Conservation (phyloP, 192 early-diverging fungal genomes). For the Piromyces finnis region DNA sequence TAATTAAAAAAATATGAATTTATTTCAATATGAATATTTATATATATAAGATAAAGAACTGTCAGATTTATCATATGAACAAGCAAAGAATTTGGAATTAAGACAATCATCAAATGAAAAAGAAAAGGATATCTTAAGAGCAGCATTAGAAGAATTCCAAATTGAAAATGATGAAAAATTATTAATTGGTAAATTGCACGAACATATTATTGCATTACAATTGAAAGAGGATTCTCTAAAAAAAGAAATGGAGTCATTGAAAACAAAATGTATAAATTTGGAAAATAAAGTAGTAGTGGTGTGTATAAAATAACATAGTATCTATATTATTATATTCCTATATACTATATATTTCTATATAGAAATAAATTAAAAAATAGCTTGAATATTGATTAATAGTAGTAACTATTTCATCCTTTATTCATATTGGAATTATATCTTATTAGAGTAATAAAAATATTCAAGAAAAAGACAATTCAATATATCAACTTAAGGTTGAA, state of each 20-base stretch:
- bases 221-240: constrained; percentile 13
- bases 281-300: constrained; percentile 19
- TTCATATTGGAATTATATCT: background rate
- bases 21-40: no score
- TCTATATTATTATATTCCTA: no score
- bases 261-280: constrained; percentile 10
- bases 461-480: constrained; percentile 15
- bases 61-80: constrained; percentile 21
- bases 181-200: constrained; percentile 31
- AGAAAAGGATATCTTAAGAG: constrained; percentile 21
- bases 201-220: constrained; percentile 31
- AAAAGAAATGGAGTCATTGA: constrained; percentile 9
- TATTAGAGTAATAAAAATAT: constrained; percentile 12
- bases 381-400: no score
- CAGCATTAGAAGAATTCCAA: constrained; percentile 25
- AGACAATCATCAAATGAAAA: constrained; percentile 13
- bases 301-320: constrained; percentile 1
- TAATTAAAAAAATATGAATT: no score
- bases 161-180: constrained; percentile 34
- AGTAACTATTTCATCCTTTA: background rate
- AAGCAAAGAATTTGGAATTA: constrained; percentile 17
- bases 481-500: constrained; percentile 21
- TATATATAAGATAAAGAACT: constrained; percentile 28
- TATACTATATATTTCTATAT: no score
- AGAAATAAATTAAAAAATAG: no score